A percentile compares a stretch with the other conserved stretches of the same genome.
Conservation (phyloP, 441 rosid genomes). For the Erodium moschatum region DNA sequence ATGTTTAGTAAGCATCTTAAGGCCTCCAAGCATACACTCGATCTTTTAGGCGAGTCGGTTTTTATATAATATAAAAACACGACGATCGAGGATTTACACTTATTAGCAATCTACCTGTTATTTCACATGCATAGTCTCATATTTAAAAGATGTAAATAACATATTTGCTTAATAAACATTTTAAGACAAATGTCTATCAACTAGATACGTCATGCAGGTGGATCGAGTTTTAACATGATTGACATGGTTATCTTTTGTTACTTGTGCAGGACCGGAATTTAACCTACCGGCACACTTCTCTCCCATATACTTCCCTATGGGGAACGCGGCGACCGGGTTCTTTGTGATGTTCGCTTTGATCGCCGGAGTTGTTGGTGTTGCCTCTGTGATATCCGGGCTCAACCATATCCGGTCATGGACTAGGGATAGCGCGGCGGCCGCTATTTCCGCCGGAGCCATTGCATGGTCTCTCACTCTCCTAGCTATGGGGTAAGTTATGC, state of each 20-base stretch:
- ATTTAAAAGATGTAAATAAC: too few relatives aligned
- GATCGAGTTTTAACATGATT: too few relatives aligned
- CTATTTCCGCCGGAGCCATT: constrained; percentile 58
- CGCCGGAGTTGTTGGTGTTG: constrained; percentile 90
- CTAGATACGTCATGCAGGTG: too few relatives aligned
- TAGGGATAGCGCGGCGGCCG: constrained; percentile 50
- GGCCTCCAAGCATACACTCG: too few relatives aligned
- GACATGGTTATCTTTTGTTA: background rate
- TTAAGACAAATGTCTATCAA: too few relatives aligned
- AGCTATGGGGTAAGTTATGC: constrained; percentile 61
- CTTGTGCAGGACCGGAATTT: constrained; percentile 53
- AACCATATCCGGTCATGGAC: constrained; percentile 60
- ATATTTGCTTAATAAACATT: too few relatives aligned
- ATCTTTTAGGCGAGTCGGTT: too few relatives aligned
- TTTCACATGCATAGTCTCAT: too few relatives aligned
- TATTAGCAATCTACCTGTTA: too few relatives aligned
- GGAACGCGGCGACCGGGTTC: constrained; percentile 91
- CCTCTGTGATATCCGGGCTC: constrained; percentile 53
- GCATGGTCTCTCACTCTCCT: constrained; percentile 86
- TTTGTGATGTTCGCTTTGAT: constrained; percentile 65
- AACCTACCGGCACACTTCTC: constrained; percentile 84
- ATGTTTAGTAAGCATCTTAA: too few relatives aligned
- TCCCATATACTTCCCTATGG: constrained; percentile 84
- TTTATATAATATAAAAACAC: too few relatives aligned
- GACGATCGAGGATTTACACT: too few relatives aligned